Evolutionary conservation across 352 stramenopile genomes (phyloP), one percentile per base, ranked within the genome.

Genomic region (Peronosclerospora sorghi): DNA sequence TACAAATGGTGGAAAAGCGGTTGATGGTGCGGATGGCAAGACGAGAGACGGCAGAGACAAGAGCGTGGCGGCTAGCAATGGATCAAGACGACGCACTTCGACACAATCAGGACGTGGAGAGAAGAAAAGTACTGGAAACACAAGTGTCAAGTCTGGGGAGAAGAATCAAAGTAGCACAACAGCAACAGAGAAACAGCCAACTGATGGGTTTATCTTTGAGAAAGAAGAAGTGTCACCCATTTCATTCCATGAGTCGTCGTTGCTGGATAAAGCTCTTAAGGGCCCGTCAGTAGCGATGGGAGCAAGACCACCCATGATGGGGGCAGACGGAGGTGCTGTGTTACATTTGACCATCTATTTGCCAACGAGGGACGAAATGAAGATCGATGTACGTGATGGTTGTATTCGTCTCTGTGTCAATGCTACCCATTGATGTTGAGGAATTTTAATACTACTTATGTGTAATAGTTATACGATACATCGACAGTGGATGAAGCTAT

Each of bases 401-500:
- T 15, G 19, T 27, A n/a, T 32, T 28, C n/a, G 27, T 19, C 36
- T 17, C 19, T 15, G 12, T 7, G 17, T 35, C 13, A 7, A 35
- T 15, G 30, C 13, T 35, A 34, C 4, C 30, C 2, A 17, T 7
- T 32, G 15, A 35, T 44, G 1, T 19, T 45, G 35, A 46, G 14
- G 32, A 36, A 41, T 1, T 38, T 23, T 45, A 7, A 7, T 40
- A 23, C 24, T 23, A 2, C 5, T 30, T 1, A 12, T 43, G 45
- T 43, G 32, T 6, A 48, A 19, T 64, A 93, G 80, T 45, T 93
- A 13, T 91, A 91, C 45, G 81, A 93, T 44, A 65, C 83, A 5
- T 89, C 77, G 32, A 93, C 76, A 0, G 81, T 93, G 12, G 81
- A 93, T 41, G 81, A 93, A 51, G 80, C 77, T 26, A 93, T 93